A percentile compares a stretch with the other conserved stretches of the same genome.
These are phyloP conservation scores for Mycena maculata DNA, from an alignment of 768 basidiomycete genomes.

Conservation along the genomic window DNA sequence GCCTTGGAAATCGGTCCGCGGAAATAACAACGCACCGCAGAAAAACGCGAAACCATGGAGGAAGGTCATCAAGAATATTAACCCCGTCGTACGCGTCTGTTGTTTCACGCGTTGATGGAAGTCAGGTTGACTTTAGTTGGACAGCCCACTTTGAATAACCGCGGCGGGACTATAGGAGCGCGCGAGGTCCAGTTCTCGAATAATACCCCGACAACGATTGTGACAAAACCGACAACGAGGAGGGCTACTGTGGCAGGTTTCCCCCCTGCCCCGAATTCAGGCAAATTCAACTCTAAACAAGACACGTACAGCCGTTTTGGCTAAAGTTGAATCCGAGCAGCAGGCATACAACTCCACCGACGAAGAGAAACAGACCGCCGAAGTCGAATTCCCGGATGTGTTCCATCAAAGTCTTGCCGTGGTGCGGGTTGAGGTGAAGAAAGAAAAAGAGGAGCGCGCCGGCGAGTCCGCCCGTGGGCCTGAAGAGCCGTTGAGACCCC, in stretches of 20 bases:
- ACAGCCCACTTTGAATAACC: slow-evolving; percentile 70
- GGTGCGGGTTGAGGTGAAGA: slow-evolving; percentile 81
- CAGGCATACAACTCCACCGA: slow-evolving; percentile 71
- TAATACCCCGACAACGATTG: slow-evolving; percentile 62
- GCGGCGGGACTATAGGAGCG: slow-evolving; percentile 79
- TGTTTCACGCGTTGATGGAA: neutral
- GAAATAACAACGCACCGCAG: slow-evolving; percentile 46
- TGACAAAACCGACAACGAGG: slow-evolving; percentile 63
- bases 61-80: slow-evolving; percentile 68
- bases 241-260: slow-evolving; percentile 69
- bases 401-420: slow-evolving; percentile 64
- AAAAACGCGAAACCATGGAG: slow-evolving; percentile 77
- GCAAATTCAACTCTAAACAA: slow-evolving; percentile 35
- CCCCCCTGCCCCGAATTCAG: slow-evolving; percentile 58
- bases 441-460: slow-evolving; percentile 73
- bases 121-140: neutral
- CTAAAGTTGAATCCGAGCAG: slow-evolving; percentile 80
- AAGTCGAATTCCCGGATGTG: slow-evolving; percentile 78
- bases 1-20: neutral
- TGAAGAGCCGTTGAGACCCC: slow-evolving; percentile 38
- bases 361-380: slow-evolving; percentile 69
- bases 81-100: slow-evolving; percentile 79
- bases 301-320: slow-evolving; percentile 64
- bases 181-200: slow-evolving; percentile 73
- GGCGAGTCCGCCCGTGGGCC: slow-evolving; percentile 80